Percentiles rank a stretch among this genome's conserved stretches.
Conservation (phyloP, 768 basidiomycete genomes). For the Tylopilus cervinicoccineus region DNA sequence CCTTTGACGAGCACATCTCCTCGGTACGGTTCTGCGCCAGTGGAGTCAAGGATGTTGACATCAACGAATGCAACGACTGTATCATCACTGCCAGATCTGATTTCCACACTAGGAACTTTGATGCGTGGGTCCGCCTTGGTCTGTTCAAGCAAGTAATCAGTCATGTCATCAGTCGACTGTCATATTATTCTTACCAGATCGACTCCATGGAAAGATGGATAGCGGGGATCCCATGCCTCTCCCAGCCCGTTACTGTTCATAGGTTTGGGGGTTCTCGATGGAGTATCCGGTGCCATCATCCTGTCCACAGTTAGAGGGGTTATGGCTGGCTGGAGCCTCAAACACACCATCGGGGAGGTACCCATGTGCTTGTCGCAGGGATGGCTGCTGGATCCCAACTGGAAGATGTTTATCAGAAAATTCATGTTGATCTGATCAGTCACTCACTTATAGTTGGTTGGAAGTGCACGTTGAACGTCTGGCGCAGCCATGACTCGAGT, state of each 20-base stretch:
- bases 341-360: conserved; percentile 24
- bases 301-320: background rate
- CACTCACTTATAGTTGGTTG: conserved; percentile 17
- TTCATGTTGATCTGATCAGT: background rate
- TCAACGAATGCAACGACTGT: conserved; percentile 22
- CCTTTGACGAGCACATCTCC: conserved; percentile 35
- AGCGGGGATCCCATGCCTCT: conserved; percentile 20
- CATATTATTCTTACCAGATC: conserved; percentile 15
- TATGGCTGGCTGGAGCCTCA: background rate
- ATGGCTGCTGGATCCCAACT: conserved; percentile 25
- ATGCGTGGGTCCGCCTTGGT: conserved; percentile 20
- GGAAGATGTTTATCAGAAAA: background rate
- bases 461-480: conserved; percentile 16
- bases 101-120: conserved; percentile 24
- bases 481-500: conserved; percentile 18
- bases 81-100: conserved; percentile 19
- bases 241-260: conserved; percentile 19
- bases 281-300: conserved; percentile 17
- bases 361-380: conserved; percentile 24
- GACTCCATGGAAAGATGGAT: conserved; percentile 20
- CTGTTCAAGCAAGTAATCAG: conserved; percentile 4
- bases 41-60: conserved; percentile 35
- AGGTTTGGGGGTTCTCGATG: background rate
- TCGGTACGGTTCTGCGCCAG: conserved; percentile 29
- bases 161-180: background rate